Evolutionary conservation across 495 filamentous ascomycete species (phyloP).

Genomic region (Cercophora scortea): DNA sequence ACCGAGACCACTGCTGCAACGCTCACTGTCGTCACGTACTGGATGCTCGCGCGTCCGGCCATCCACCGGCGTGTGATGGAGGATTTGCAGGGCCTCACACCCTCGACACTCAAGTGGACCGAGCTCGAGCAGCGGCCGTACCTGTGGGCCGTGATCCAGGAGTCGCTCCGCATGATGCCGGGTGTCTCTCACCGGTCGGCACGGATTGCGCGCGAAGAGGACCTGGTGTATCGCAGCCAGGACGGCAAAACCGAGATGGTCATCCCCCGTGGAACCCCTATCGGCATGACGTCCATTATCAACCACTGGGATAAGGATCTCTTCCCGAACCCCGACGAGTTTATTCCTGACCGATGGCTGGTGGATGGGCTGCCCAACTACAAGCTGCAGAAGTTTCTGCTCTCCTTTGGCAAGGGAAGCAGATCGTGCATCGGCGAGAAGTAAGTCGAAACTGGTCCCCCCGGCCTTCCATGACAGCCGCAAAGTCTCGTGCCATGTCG

Average conservation of each 20-base stretch:
- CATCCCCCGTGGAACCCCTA: conserved; percentile 27
- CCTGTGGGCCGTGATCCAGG: conserved; percentile 34
- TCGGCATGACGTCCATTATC: conserved; percentile 41
- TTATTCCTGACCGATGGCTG: conserved; percentile 46
- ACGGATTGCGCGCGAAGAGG: conserved; percentile 21
- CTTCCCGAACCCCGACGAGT: conserved; percentile 40
- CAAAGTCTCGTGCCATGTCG: too few relatives aligned
- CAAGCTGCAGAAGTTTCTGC: conserved; percentile 36
- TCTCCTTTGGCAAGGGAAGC: conserved; percentile 41
- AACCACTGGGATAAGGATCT: conserved; percentile 38
- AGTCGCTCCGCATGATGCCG: conserved; percentile 35
- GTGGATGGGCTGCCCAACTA: conserved; percentile 15
- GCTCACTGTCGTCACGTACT: conserved; percentile 23
- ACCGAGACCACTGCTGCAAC: conserved; percentile 22
- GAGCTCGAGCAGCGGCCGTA: conserved; percentile 38
- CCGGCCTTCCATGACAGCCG: background rate
- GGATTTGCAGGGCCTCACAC: conserved; percentile 20
- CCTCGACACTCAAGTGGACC: conserved; percentile 10
- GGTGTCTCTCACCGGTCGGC: conserved; percentile 23
- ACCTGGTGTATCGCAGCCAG: conserved; percentile 19
- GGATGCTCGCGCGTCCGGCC: conserved; percentile 19
- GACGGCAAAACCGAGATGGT: conserved; percentile 25
- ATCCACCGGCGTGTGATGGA: conserved; percentile 19
- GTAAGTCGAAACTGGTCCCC: conserved; percentile 10
- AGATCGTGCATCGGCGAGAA: conserved; percentile 46